Conservation (phyloP, 257 asterid genomes). For the Anisodus tanguticus region DNA sequence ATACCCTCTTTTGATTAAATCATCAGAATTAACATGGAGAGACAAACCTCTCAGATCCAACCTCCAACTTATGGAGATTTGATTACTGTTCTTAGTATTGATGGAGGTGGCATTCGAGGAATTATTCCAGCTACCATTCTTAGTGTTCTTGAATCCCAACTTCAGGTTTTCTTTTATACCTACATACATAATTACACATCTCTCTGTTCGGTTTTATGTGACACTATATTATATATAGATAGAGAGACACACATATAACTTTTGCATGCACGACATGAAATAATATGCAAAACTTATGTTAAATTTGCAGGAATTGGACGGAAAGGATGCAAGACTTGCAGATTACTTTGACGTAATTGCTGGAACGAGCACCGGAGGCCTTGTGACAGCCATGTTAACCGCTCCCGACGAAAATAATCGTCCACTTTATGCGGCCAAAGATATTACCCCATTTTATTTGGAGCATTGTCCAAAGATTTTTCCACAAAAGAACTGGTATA, state of each 20-base stretch:
- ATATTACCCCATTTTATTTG: constrained; percentile 51
- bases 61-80: constrained; percentile 47
- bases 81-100: constrained; percentile 53
- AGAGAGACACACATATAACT: too few species aligned
- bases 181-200: too few species aligned
- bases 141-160: constrained; percentile 52
- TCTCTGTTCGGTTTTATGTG: too few species aligned
- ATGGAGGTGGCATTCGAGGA: constrained; percentile 66
- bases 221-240: too few species aligned
- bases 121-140: constrained; percentile 52
- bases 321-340: constrained; percentile 58
- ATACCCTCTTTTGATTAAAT: neutral
- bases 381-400: constrained; percentile 59
- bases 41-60: constrained; percentile 41
- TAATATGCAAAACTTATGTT: too few species aligned
- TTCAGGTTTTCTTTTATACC: constrained; percentile 40
- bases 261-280: too few species aligned
- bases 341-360: constrained; percentile 69
- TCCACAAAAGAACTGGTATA: constrained; percentile 33
- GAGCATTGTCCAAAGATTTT: constrained; percentile 49
- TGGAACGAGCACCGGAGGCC: constrained; percentile 72
- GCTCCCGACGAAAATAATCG: constrained; percentile 56
- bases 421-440: constrained; percentile 57
- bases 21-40: constrained; percentile 20
- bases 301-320: constrained; percentile 50